Evolutionary conservation across 108 stramenopile genomes (phyloP), one percentile per base, ranked within the genome.

Genomic region (Cyclotella choctawhatcheeana): DNA sequence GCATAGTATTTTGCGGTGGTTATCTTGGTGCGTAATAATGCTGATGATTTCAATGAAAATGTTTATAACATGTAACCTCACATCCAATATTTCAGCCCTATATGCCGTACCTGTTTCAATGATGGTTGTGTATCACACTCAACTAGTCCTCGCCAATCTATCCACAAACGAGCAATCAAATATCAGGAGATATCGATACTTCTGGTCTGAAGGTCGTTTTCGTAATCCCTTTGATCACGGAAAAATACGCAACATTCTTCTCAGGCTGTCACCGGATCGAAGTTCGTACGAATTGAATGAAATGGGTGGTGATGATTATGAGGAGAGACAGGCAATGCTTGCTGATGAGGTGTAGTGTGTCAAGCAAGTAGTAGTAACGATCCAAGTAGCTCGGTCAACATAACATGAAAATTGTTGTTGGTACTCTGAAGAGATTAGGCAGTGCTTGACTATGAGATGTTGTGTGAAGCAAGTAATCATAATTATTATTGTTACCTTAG

Each of bases 161-260:
- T 93, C 97, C 44, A 99, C 97, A 18, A 99, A 98, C 73, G 98
- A 99, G 74, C 94, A 96, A 67, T 67, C 86, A 40, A 96, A 95
- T 68, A 13, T 85, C 13, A 64, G 61, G 31, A 82, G 86, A 53
- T 97, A 97, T 79, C 83, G 84, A 56, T 97, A 98, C 69, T 84
- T 99, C 10, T 77, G 84, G 84, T 66, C 44, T 31, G 68, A 55
- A 31, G 83, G 94, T 7, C 64, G 82, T 43, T 89, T 85, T 64
- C 61, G 22, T 17, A 98, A 97, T 82, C 97, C 97, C 7, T 98
- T 93, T 81, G 78, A 93, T 81, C 81, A 76, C 44, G 97, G 97
- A 10, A 61, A 65, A 22, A 52, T 84, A 29, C 64, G 37, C 45
- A 92, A 92, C 58, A 52, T 87, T 34, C 47, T 73, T 25, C 71